These are phyloP conservation scores for Paradendryphiella salina DNA, from an alignment of 2,329 filamentous ascomycete species.

Conservation along the genomic window DNA sequence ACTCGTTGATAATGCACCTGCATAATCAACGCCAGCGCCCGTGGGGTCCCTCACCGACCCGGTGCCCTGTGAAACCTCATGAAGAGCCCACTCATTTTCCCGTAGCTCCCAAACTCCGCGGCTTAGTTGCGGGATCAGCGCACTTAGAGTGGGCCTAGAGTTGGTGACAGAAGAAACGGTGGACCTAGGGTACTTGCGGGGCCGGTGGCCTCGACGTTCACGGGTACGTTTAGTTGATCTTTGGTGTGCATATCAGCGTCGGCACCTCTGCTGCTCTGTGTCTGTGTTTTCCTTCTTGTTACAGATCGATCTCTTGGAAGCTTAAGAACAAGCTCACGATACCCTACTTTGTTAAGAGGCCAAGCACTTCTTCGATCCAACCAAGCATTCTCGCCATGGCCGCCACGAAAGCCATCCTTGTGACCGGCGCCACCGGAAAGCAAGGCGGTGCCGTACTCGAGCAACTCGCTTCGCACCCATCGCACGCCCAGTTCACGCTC, in stretches of 20 bases:
- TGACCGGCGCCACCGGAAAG: constrained; percentile 54
- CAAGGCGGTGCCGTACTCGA: constrained; percentile 52
- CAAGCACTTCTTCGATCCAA: constrained; percentile 8
- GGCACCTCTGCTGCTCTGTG: not conserved
- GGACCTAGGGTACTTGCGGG: constrained; percentile 10
- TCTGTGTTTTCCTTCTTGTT: not conserved
- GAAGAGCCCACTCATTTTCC: constrained; percentile 2
- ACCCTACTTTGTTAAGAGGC: not conserved
- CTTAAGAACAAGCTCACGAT: not conserved
- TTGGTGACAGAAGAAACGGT: constrained; percentile 6
- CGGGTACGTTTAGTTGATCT: constrained; percentile 1
- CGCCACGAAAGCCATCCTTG: constrained; percentile 48
- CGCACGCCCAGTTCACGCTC: constrained; percentile 52
- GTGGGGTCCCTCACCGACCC: constrained; percentile 5
- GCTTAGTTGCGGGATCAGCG: not conserved
- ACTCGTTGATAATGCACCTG: constrained; percentile 1
- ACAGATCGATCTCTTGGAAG: not conserved
- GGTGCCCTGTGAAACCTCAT: constrained; percentile 5
- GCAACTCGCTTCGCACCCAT: constrained; percentile 46
- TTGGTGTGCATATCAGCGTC: constrained; percentile 5
- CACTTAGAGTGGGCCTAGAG: constrained; percentile 2
- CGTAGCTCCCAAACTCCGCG: not conserved
- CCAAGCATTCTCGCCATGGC: constrained; percentile 27
- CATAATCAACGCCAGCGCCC: constrained; percentile 7
- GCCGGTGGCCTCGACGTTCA: constrained; percentile 2